A percentile compares a stretch with the other conserved stretches of the same genome.
Evolutionary conservation across 1,284 basidiomycete species (phyloP).

Genomic region (Uromyces viciae-fabae): DNA sequence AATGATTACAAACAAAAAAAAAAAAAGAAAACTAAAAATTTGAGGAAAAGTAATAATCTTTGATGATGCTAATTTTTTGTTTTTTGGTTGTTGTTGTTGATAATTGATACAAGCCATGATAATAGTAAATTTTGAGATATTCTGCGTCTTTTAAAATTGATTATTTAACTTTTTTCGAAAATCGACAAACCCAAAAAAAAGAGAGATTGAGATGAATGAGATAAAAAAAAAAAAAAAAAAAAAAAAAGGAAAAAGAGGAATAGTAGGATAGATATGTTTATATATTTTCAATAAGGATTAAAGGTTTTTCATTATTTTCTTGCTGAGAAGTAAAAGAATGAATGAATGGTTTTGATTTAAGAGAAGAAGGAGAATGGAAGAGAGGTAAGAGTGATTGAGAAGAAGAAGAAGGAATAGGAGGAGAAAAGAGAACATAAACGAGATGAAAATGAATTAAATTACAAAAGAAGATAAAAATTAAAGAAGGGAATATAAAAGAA

Average conservation of each 20-base stretch:
- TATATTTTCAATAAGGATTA: neutral
- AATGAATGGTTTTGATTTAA: neutral
- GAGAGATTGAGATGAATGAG: neutral
- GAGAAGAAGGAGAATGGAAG: neutral
- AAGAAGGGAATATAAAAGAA: neutral
- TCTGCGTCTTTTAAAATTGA: neutral
- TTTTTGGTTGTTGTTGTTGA: neutral
- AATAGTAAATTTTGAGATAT: neutral
- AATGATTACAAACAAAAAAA: neutral
- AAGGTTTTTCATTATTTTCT: neutral
- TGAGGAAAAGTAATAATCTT: neutral
- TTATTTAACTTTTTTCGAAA: neutral
- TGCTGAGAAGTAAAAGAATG: neutral
- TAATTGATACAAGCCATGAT: neutral
- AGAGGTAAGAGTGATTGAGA: neutral
- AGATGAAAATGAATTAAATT: slow-evolving; percentile 5
- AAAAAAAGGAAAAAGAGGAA: neutral
- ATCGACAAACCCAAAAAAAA: neutral
- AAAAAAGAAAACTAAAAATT: neutral
- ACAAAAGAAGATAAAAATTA: neutral
- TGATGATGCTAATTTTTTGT: neutral
- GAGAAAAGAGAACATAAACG: neutral
- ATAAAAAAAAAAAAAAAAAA: neutral
- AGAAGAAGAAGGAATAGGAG: neutral
- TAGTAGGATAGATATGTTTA: neutral